These are phyloP conservation scores for Phalaenopsis hybrid DNA, from an alignment of 116 monocot species.

Conservation along the genomic window DNA sequence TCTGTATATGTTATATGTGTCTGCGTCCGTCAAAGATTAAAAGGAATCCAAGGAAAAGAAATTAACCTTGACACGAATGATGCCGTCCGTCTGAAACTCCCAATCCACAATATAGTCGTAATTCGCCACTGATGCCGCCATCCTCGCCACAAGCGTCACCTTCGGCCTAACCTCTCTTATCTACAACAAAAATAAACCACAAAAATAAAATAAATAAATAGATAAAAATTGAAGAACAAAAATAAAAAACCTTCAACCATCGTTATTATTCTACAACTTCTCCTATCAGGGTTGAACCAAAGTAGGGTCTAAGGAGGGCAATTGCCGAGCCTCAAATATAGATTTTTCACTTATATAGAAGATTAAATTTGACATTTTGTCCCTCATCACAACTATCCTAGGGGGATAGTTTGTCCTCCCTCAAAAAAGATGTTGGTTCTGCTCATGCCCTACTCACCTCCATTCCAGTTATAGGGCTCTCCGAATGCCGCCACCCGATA, in stretches of 20 bases:
- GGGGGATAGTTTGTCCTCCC: too few relatives aligned
- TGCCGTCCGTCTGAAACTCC: conserved; percentile 94
- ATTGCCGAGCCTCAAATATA: too few relatives aligned
- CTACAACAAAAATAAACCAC: neutral
- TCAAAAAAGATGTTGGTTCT: too few relatives aligned
- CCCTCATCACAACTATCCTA: too few relatives aligned
- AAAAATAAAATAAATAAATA: neutral
- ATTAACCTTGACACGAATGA: conserved; percentile 66
- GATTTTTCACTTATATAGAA: too few relatives aligned
- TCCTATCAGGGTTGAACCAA: too few relatives aligned
- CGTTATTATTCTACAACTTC: neutral
- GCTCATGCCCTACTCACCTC: conserved; percentile 15
- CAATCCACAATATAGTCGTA: conserved; percentile 93
- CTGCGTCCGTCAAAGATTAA: too few relatives aligned
- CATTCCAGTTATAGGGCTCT: conserved; percentile 56
- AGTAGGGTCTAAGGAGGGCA: too few relatives aligned
- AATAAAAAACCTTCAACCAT: neutral
- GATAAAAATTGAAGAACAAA: neutral
- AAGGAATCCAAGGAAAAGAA: neutral
- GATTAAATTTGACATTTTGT: too few relatives aligned
- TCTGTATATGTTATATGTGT: too few relatives aligned
- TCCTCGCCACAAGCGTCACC: conserved; percentile 86
- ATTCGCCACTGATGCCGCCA: conserved; percentile 87
- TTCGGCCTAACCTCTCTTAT: conserved; percentile 61
- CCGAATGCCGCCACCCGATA: conserved; percentile 78